Base-by-base conservation (phyloP, 768 basidiomycete species). In the Suillus cothurnatus region DNA sequence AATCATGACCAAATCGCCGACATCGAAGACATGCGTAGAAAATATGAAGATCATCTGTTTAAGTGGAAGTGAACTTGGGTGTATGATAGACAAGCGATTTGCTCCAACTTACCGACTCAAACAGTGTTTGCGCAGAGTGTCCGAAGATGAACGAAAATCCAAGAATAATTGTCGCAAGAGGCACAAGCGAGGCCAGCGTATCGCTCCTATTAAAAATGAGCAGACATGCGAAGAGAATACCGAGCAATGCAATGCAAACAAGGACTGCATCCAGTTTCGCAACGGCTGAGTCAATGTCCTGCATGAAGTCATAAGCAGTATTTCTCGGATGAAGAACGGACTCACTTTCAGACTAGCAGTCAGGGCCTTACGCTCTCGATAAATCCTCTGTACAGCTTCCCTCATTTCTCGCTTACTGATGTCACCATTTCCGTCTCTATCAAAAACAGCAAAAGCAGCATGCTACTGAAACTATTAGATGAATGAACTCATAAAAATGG, bases 61-160 rank as follows among this genome's bases (percentile, higher is more conserved):
- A 41, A 19, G 28, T n/a, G 67, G 38, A 56, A 57, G 67, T 61
- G 19, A 23, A 26, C 47, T 17, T 43, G 58, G 8, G 21, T 60
- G 14, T 61, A 38, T 49, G 49, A 26, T 32, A 39, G 65, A 39
- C 23, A 38, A 57, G 14, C 41, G 32, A 31, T 21, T 56, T 6
- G 4, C 19, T 17, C 23, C 2, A 14, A 74, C 85, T 63, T 66
- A 90, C 90, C 59, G 90, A 92, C 79, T 92, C 89, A 67, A 93
- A 94, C 2, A 93, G 76, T 0, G 86, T 88, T 67, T 90, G 88
- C 1, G 92, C 92, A 2, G 92, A 91, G 74, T 92, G 86, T 3
- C 92, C 92, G 66, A 94, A 94, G 65, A 94, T 86, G 79, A 94
- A 94, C 15, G 90, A 92, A 72, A 94, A 92, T 4, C 92, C 92